These are phyloP conservation scores for Delphinella strobiligena DNA, from an alignment of 2,329 filamentous ascomycete genomes.

Conservation along the genomic window DNA sequence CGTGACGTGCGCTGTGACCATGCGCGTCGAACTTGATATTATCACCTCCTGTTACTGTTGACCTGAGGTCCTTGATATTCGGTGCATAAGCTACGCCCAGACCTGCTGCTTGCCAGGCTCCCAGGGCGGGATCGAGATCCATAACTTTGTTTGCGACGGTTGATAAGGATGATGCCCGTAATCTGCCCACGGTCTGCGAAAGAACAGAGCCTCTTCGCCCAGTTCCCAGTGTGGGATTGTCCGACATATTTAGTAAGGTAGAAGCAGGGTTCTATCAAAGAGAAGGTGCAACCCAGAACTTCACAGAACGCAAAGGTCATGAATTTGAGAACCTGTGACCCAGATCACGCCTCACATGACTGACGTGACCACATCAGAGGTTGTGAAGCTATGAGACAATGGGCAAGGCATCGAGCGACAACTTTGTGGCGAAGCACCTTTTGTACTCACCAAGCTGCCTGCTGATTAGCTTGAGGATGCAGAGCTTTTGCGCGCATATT, in stretches of 20 bases:
- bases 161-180: conserved; percentile 4
- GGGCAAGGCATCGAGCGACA: no score
- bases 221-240: not conserved
- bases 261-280: not conserved
- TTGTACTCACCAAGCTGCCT: no score
- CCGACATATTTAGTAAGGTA: not conserved
- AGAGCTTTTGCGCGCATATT: no score
- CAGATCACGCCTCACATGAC: no score
- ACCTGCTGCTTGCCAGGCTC: conserved; percentile 35
- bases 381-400: no score
- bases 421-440: no score
- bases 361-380: no score
- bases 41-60: not conserved
- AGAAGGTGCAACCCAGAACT: not conserved
- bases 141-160: conserved; percentile 8
- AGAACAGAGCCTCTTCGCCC: not conserved
- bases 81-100: conserved; percentile 28
- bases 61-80: conserved; percentile 27
- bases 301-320: no score
- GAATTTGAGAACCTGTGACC: no score
- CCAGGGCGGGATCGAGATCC: conserved; percentile 21
- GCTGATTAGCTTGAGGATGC: no score
- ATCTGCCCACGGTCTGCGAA: not conserved
- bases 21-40: conserved; percentile 5
- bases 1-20: not conserved